Percentiles rank a stretch among this genome's conserved stretches.
These are phyloP conservation scores for Zopfia rhizophila DNA, from an alignment of 2,329 filamentous ascomycete species.

Conservation along the genomic window DNA sequence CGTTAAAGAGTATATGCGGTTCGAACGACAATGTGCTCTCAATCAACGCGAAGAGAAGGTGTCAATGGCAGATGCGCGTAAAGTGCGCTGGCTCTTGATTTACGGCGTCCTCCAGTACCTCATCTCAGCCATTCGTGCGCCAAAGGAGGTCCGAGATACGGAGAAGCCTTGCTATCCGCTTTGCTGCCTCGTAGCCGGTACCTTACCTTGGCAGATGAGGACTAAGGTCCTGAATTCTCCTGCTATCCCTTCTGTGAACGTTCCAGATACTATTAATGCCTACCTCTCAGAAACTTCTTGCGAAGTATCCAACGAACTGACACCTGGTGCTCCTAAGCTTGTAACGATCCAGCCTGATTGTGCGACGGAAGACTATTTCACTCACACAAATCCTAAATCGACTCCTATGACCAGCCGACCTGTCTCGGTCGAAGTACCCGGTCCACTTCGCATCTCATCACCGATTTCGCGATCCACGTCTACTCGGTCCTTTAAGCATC, in stretches of 20 bases:
- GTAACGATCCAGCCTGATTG: conserved; percentile 58
- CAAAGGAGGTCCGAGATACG: conserved; percentile 69
- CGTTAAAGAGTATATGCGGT: conserved; percentile 74
- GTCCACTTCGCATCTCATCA: conserved; percentile 37
- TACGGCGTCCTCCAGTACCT: conserved; percentile 80
- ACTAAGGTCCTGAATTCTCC: conserved; percentile 27
- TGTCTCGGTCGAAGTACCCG: conserved; percentile 41
- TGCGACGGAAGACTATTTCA: conserved; percentile 54
- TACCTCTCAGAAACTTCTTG: conserved; percentile 21
- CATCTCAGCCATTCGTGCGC: conserved; percentile 69
- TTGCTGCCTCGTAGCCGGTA: conserved; percentile 58
- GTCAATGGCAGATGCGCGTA: conserved; percentile 73
- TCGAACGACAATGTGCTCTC: conserved; percentile 69
- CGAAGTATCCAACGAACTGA: conserved; percentile 5
- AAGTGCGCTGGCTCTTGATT: conserved; percentile 80
- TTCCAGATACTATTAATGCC: conserved; percentile 28
- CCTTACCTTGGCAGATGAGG: conserved; percentile 50
- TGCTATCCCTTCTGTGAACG: conserved; percentile 16
- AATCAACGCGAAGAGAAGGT: conserved; percentile 68
- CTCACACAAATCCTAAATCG: conserved; percentile 29
- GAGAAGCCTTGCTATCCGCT: conserved; percentile 69
- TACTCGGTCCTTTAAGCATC: conserved; percentile 42
- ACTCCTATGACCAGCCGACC: conserved; percentile 34
- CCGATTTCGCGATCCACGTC: conserved; percentile 46
- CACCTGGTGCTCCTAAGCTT: conserved; percentile 13